A percentile compares a stretch with the other conserved stretches of the same genome.
Conservation (phyloP, 129 eudicot species). For the Mikania micrantha region DNA sequence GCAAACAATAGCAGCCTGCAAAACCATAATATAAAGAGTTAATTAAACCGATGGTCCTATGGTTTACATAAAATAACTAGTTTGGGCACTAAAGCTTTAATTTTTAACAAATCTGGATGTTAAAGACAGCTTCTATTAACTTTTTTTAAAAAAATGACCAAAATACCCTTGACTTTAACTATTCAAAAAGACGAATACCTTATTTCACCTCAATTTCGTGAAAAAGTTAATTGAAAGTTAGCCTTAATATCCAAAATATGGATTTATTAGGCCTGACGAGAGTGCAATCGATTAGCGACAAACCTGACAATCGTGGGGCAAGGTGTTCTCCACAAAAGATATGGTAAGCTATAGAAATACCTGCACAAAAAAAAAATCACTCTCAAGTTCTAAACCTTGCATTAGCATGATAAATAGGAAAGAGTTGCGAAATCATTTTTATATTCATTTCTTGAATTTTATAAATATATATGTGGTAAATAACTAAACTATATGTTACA, state of each 20-base stretch:
- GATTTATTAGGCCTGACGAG: neutral
- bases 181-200: too few species aligned
- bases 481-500: neutral
- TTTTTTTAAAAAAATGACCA: too few species aligned
- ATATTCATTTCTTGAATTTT: neutral
- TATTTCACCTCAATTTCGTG: too few species aligned
- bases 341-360: conserved; percentile 85
- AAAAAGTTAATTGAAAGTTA: too few species aligned
- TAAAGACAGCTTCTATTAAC: too few species aligned
- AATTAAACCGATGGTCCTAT: too few species aligned
- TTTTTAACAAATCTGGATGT: too few species aligned
- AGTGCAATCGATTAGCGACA: neutral
- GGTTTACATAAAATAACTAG: too few species aligned
- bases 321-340: conserved; percentile 83
- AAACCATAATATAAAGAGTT: neutral
- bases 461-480: neutral
- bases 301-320: conserved; percentile 69
- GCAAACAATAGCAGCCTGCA: conserved; percentile 67
- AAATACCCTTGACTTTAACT: too few species aligned
- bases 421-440: too few species aligned
- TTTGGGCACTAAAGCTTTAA: too few species aligned
- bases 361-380: conserved; percentile 29
- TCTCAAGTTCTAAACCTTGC: neutral
- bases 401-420: neutral
- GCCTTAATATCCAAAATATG: neutral